Base-by-base conservation (phyloP, 345 rosid species). In the Ceriops tagal region DNA sequence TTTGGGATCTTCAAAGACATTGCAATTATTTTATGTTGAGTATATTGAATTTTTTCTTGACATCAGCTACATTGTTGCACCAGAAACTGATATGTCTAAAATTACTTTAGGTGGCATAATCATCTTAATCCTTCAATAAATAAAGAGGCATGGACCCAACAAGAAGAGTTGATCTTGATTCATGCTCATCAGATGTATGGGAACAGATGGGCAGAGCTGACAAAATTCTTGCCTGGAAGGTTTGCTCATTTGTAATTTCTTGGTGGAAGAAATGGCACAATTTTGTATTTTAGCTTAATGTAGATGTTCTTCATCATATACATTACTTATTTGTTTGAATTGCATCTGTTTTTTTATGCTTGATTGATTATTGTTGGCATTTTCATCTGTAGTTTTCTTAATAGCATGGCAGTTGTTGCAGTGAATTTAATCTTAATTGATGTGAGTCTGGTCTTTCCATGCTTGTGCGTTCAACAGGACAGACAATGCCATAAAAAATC, bases 201-300 rank as follows among this genome's bases (percentile, higher is more conserved):
- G 59, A 96, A 96, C 89, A 85, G 81, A 88, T 96, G 99, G 99
- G 99, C 98, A 20, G 98, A 96, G 87, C 83, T 96, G 58, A 80
- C 99, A 56, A 92, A 96, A 83, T 87, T 92, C 83, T 86, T 96
- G 80, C 98, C 98, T 77, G 99, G 99, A 84, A 92, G 99, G 99
- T 93, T 86, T 69, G 70, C 56, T n/a, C 20, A 58, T 52, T 67
- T 61, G 5, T 3, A 13, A 43, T 43, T 22, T 47, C 64, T 58
- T 74, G 27, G 13, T 24, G 26, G 30, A 22, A 67, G 61, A 52
- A 61, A 55, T 53, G 8, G 52, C 60, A 35, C 18, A 59, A 31
- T 18, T 1, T 77, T 43, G 18, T 43, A 13, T 43, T 43, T 43
- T 43, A 43, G 49, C 49, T 43, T 43, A 43, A 13, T 43, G 49